These are phyloP conservation scores for Hanseniaspora osmophila DNA, from an alignment of 805 yeast genomes.

Conservation along the genomic window DNA sequence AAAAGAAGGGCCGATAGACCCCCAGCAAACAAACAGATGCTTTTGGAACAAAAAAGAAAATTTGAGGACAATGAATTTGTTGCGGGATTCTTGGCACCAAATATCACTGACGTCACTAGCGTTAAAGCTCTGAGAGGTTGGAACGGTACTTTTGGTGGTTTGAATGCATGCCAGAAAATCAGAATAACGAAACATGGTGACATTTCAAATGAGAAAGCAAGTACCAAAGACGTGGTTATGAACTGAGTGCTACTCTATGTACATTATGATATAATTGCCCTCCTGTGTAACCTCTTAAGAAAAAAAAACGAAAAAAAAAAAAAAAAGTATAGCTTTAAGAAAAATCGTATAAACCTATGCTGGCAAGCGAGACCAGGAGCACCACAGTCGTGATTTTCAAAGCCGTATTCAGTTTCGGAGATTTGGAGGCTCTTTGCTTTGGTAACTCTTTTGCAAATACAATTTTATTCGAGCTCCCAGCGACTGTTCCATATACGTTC, in stretches of 20 bases:
- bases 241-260: background rate
- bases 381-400: background rate
- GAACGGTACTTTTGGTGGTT: slow-evolving; percentile 75
- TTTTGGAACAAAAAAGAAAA: slow-evolving; percentile 46
- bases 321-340: too few relatives aligned
- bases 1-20: slow-evolving; percentile 86
- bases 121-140: slow-evolving; percentile 52
- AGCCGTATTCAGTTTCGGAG: background rate
- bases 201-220: slow-evolving; percentile 1
- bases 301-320: too few relatives aligned
- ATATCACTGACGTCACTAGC: slow-evolving; percentile 44
- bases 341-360: too few relatives aligned
- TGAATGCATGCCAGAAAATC: slow-evolving; percentile 44
- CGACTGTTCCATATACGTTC: background rate
- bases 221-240: slow-evolving; percentile 3
- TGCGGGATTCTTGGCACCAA: slow-evolving; percentile 65
- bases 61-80: slow-evolving; percentile 47
- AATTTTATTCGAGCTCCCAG: background rate
- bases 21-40: slow-evolving; percentile 51
- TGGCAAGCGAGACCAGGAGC: background rate
- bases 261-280: background rate
- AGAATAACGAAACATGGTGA: slow-evolving; percentile 18
- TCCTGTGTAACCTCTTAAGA: too few relatives aligned
- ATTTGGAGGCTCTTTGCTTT: background rate
- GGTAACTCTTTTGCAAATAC: background rate